These are phyloP conservation scores for Haberlea rhodopensis DNA, from an alignment of 257 asterid genomes.

Conservation along the genomic window DNA sequence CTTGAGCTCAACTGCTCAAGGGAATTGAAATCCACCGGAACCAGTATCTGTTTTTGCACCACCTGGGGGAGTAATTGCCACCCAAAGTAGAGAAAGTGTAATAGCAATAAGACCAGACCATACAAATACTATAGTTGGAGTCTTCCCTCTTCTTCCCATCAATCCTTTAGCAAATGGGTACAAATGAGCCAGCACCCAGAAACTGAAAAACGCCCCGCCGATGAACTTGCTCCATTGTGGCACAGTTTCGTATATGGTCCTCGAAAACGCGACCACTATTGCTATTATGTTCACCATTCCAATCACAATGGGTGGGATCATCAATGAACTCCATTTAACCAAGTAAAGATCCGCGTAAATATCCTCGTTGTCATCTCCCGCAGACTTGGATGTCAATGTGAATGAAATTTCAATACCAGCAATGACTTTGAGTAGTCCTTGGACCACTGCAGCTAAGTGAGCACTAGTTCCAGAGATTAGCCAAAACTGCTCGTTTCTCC, in stretches of 20 bases:
- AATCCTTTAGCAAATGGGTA: conserved; percentile 59
- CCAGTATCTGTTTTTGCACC: neutral
- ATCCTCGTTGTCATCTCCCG: conserved; percentile 47
- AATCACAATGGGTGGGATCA: conserved; percentile 65
- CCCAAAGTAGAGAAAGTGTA: conserved; percentile 55
- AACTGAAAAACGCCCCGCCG: conserved; percentile 60
- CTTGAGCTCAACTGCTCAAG: no score
- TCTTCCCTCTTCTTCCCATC: conserved; percentile 63
- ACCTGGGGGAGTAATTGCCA: conserved; percentile 36
- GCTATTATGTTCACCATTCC: conserved; percentile 57
- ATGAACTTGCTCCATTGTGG: conserved; percentile 62
- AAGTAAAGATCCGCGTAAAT: conserved; percentile 51
- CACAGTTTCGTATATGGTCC: conserved; percentile 42
- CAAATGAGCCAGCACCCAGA: conserved; percentile 66
- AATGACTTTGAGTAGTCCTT: conserved; percentile 56
- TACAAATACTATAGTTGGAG: conserved; percentile 61
- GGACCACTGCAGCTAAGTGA: conserved; percentile 61
- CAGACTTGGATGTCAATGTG: conserved; percentile 53
- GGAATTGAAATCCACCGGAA: conserved; percentile 37
- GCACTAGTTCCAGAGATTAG: conserved; percentile 60
- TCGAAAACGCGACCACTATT: conserved; percentile 45
- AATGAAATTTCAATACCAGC: conserved; percentile 64
- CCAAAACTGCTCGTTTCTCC: conserved; percentile 71
- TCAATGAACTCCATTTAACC: conserved; percentile 59
- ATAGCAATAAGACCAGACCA: conserved; percentile 70